Evolutionary conservation across 2,329 filamentous ascomycete genomes (phyloP).

Genomic region (Venturia carpophila): DNA sequence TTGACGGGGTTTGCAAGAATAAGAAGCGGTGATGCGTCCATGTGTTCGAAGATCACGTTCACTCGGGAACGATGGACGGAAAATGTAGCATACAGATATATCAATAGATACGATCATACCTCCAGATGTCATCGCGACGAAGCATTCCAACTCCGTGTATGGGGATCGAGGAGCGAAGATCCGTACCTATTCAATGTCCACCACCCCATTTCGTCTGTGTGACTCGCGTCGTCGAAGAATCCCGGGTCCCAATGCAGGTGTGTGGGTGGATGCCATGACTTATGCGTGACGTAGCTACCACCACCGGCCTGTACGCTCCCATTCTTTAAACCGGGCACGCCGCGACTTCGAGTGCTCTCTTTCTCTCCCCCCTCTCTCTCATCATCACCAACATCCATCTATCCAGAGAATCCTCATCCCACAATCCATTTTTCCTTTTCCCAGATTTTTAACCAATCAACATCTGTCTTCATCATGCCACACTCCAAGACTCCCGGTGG

Average conservation of each 20-base stretch:
- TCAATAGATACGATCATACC: no score
- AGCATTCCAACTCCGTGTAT: no score
- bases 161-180: no score
- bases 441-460: neutral
- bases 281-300: neutral
- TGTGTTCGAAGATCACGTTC: no score
- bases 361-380: no score
- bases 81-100: no score
- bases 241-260: no score
- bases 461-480: conserved; percentile 18
- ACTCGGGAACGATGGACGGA: no score
- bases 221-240: no score
- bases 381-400: neutral
- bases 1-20: conserved; percentile 20
- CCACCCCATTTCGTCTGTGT: no score
- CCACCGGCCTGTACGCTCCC: neutral
- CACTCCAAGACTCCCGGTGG: conserved; percentile 27
- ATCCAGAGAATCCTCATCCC: neutral
- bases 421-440: neutral
- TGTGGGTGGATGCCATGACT: conserved; percentile 1
- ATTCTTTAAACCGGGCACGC: neutral
- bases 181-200: no score
- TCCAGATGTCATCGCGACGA: no score
- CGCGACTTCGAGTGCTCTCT: neutral
- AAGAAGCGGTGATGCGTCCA: neutral